phyloP scores from a whole-genome alignment of 495 filamentous ascomycete genomes.

The Sporormia fimetaria region DNA sequence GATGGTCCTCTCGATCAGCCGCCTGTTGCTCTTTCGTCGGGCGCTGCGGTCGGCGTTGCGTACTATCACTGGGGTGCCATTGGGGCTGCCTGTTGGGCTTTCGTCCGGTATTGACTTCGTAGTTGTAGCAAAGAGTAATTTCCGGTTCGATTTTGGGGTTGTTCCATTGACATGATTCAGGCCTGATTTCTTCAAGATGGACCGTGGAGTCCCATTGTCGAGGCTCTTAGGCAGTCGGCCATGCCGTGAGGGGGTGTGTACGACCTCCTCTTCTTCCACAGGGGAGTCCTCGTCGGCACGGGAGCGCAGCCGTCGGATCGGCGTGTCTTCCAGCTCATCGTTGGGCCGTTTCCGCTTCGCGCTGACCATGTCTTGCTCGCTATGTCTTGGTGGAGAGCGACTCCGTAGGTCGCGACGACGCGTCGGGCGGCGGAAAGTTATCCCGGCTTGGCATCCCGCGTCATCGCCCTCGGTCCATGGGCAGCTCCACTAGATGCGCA shows the following conservation, averaged over 20 bases:
- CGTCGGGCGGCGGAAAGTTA: slow-evolving; percentile 17
- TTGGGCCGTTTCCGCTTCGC: slow-evolving; percentile 22
- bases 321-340: slow-evolving; percentile 9
- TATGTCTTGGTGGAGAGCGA: slow-evolving; percentile 31
- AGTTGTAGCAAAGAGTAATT: slow-evolving; percentile 19
- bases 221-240: slow-evolving; percentile 1
- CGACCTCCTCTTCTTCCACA: slow-evolving; percentile 2
- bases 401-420: too few relatives aligned
- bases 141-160: slow-evolving; percentile 19
- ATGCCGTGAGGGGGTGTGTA: slow-evolving; percentile 18
- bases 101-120: slow-evolving; percentile 13
- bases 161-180: slow-evolving; percentile 10
- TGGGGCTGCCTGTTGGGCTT: slow-evolving; percentile 35
- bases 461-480: too few relatives aligned
- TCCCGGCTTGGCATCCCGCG: slow-evolving; percentile 17
- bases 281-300: slow-evolving; percentile 4
- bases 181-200: slow-evolving; percentile 12
- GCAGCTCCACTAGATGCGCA: too few relatives aligned
- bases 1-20: slow-evolving; percentile 54
- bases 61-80: slow-evolving; percentile 43
- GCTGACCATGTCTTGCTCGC: slow-evolving; percentile 9
- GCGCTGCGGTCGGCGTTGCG: slow-evolving; percentile 72
- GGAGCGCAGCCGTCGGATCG: slow-evolving; percentile 11
- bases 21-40: slow-evolving; percentile 69
- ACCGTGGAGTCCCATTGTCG: slow-evolving; percentile 14